Evolutionary conservation across 1,139 yeast species (phyloP).

Genomic region (Magnusiomyces clavatus): DNA sequence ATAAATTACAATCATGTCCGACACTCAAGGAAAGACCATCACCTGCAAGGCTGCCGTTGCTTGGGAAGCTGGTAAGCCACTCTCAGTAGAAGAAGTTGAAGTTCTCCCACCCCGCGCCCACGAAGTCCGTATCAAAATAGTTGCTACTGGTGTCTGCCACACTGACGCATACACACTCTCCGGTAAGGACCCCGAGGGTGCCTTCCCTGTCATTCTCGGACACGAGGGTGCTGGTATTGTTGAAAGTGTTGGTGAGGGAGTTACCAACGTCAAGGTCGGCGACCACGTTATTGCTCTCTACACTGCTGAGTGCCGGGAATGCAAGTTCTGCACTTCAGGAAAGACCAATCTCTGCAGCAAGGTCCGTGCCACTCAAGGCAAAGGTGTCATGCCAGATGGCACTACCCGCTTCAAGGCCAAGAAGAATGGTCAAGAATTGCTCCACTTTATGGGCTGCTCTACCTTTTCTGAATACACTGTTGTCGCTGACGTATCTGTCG

Average conservation of each 20-base stretch:
- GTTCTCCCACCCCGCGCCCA: slow-evolving; percentile 94
- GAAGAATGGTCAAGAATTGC: slow-evolving; percentile 55
- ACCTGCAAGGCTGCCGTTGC: slow-evolving; percentile 95
- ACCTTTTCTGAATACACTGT: slow-evolving; percentile 96
- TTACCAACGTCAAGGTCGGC: slow-evolving; percentile 76
- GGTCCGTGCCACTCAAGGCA: slow-evolving; percentile 86
- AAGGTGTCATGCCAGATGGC: slow-evolving; percentile 94
- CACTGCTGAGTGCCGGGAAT: slow-evolving; percentile 93
- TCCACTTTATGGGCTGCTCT: slow-evolving; percentile 97
- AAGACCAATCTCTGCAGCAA: slow-evolving; percentile 92
- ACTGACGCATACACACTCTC: slow-evolving; percentile 95
- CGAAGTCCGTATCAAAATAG: slow-evolving; percentile 87
- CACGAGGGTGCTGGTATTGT: slow-evolving; percentile 98
- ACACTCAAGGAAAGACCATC: slow-evolving; percentile 47
- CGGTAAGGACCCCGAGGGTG: slow-evolving; percentile 95
- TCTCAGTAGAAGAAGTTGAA: slow-evolving; percentile 76
- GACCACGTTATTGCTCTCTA: slow-evolving; percentile 87
- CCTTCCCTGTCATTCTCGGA: slow-evolving; percentile 78
- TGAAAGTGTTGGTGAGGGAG: slow-evolving; percentile 89
- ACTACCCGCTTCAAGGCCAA: slow-evolving; percentile 66
- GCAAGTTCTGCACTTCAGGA: slow-evolving; percentile 92
- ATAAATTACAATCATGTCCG: slow-evolving; percentile 51
- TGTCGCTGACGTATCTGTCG: slow-evolving; percentile 96
- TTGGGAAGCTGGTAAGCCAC: slow-evolving; percentile 84
- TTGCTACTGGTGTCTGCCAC: slow-evolving; percentile 93